phyloP scores from a whole-genome alignment of 2,329 filamentous ascomycete species.

The Scopulariopsis brevicaulis region DNA sequence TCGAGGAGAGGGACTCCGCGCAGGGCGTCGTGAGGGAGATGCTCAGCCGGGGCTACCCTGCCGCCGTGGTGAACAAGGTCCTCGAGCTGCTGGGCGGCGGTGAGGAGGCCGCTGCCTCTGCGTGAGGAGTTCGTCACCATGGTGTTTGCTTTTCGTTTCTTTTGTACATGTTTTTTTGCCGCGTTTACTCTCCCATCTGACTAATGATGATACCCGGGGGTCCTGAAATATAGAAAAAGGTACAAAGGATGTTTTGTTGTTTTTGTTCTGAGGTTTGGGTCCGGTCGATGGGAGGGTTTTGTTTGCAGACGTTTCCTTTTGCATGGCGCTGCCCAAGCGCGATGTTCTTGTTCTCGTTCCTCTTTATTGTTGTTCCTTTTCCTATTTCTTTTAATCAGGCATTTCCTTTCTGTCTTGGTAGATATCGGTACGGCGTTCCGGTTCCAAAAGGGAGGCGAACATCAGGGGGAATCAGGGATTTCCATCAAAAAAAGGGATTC shows the following conservation, averaged over 20 bases:
- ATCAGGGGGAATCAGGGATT: neutral
- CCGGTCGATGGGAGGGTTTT: slow-evolving; percentile 4
- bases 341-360: neutral
- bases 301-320: neutral
- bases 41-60: slow-evolving; percentile 79
- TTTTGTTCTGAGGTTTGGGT: neutral
- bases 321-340: neutral
- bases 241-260: neutral
- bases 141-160: neutral
- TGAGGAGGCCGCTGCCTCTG: slow-evolving; percentile 5
- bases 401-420: neutral
- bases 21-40: slow-evolving; percentile 80
- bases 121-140: neutral
- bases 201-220: slow-evolving; percentile 5
- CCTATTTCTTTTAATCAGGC: neutral
- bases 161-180: neutral
- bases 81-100: slow-evolving; percentile 64
- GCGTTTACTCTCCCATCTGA: slow-evolving; percentile 3
- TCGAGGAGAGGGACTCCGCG: slow-evolving; percentile 67
- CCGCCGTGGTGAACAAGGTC: slow-evolving; percentile 87
- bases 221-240: neutral
- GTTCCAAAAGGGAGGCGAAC: neutral
- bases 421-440: neutral
- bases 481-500: neutral
- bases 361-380: neutral